A percentile compares a stretch with the other conserved stretches of the same genome.
Conservation (phyloP, 75 land plant genomes). For the Sequoiadendron giganteum region DNA sequence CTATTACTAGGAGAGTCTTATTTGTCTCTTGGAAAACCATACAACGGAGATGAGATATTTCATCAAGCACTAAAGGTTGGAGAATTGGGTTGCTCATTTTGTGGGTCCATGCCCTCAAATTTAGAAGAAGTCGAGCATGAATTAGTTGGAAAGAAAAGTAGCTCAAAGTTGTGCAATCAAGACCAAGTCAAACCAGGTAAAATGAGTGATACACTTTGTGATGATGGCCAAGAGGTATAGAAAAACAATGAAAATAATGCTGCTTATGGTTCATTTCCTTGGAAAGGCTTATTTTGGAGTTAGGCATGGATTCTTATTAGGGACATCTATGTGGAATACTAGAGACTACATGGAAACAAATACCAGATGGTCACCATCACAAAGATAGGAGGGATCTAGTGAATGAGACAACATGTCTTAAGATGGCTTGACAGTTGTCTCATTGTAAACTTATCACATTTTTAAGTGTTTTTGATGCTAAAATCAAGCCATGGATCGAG, state of each 20-base stretch:
- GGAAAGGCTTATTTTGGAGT: constrained; percentile 77
- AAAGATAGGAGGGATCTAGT: constrained; percentile 19
- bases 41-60: constrained; percentile 79
- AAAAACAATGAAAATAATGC: constrained; percentile 9
- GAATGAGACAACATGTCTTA: too few species aligned
- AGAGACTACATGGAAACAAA: constrained; percentile 46
- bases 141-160: constrained; percentile 37
- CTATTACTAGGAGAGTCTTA: constrained; percentile 95
- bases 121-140: constrained; percentile 43
- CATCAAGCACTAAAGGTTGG: constrained; percentile 77
- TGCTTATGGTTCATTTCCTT: constrained; percentile 20
- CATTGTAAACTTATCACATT: too few species aligned
- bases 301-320: constrained; percentile 90
- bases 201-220: background rate
- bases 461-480: too few species aligned
- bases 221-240: constrained; percentile 1
- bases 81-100: constrained; percentile 80
- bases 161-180: background rate
- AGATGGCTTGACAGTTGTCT: too few species aligned
- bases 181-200: constrained; percentile 10
- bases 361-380: constrained; percentile 15
- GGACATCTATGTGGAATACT: constrained; percentile 78
- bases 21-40: constrained; percentile 93
- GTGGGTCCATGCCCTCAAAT: constrained; percentile 83
- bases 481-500: too few species aligned